These are phyloP conservation scores for Boletus smithii DNA, from an alignment of 1,284 basidiomycete species.

Conservation along the genomic window DNA sequence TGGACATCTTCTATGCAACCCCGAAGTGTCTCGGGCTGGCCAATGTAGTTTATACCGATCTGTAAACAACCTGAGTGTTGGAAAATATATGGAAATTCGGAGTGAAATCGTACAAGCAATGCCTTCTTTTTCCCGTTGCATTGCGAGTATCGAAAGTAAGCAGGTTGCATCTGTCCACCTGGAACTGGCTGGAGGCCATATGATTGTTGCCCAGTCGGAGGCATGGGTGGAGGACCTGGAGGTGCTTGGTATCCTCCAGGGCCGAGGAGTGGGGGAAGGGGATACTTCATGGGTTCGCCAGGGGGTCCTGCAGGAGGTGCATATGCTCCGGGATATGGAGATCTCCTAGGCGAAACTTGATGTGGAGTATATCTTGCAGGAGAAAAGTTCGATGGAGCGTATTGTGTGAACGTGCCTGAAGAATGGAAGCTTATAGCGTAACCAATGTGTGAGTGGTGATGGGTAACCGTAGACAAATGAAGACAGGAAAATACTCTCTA, in stretches of 20 bases:
- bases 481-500: background rate
- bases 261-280: too few species aligned
- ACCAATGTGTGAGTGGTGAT: conserved; percentile 31
- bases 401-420: conserved; percentile 9
- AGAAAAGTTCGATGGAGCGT: conserved; percentile 35
- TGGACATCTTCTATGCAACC: conserved; percentile 89
- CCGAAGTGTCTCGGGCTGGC: conserved; percentile 56
- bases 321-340: conserved; percentile 31
- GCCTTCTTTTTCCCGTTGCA: conserved; percentile 81
- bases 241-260: conserved; percentile 28
- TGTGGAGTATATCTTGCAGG: conserved; percentile 28
- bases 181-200: conserved; percentile 64
- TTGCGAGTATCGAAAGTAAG: conserved; percentile 81
- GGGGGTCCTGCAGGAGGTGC: conserved; percentile 42
- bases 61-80: conserved; percentile 26
- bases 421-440: conserved; percentile 27
- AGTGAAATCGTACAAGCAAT: conserved; percentile 54
- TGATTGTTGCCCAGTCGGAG: conserved; percentile 61
- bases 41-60: conserved; percentile 84
- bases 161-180: conserved; percentile 49
- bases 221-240: conserved; percentile 44
- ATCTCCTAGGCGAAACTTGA: conserved; percentile 20
- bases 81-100: background rate
- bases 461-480: too few species aligned
- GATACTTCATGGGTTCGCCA: too few species aligned